phyloP scores from a whole-genome alignment of 768 basidiomycete species.

The Mrakia gelida region DNA sequence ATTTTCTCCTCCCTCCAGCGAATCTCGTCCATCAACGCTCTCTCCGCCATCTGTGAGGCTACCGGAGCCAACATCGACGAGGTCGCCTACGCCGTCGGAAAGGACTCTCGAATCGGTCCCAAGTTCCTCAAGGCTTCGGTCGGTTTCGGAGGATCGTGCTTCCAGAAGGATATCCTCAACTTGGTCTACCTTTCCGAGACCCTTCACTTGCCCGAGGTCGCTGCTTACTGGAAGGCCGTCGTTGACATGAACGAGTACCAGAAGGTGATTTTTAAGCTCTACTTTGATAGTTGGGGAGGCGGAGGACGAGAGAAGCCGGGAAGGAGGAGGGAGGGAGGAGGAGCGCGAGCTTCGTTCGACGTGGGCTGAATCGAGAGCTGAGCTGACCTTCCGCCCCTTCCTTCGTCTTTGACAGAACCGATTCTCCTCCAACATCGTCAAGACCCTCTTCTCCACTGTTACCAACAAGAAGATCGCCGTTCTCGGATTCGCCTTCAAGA shows the following conservation, averaged over 20 bases:
- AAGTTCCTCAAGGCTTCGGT: conserved; percentile 83
- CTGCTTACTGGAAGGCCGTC: conserved; percentile 88
- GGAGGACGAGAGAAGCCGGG: too few species aligned
- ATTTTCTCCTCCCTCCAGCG: conserved; percentile 49
- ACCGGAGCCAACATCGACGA: conserved; percentile 99
- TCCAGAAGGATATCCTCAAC: conserved; percentile 96
- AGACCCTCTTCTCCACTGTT: conserved; percentile 97
- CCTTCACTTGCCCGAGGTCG: conserved; percentile 90
- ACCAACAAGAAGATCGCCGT: conserved; percentile 84
- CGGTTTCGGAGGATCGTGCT: conserved; percentile 96
- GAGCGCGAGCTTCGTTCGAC: not conserved
- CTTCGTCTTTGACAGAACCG: conserved; percentile 47
- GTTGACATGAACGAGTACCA: conserved; percentile 99
- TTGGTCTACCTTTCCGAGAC: conserved; percentile 95
- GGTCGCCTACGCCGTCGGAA: conserved; percentile 88
- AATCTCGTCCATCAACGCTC: conserved; percentile 95
- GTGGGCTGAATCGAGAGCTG: not conserved
- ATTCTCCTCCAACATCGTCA: conserved; percentile 93
- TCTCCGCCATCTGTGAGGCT: conserved; percentile 97
- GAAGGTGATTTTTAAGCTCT: conserved; percentile 51
- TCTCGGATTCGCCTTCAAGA: conserved; percentile 72
- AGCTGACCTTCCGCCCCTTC: not conserved
- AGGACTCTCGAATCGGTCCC: conserved; percentile 85
- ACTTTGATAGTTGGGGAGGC: too few species aligned
- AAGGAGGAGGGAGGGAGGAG: too few species aligned